A percentile compares a stretch with the other conserved stretches of the same genome.
phyloP scores from a whole-genome alignment of 768 basidiomycete species.

The button mushroom (Agaricus bisporus) region DNA sequence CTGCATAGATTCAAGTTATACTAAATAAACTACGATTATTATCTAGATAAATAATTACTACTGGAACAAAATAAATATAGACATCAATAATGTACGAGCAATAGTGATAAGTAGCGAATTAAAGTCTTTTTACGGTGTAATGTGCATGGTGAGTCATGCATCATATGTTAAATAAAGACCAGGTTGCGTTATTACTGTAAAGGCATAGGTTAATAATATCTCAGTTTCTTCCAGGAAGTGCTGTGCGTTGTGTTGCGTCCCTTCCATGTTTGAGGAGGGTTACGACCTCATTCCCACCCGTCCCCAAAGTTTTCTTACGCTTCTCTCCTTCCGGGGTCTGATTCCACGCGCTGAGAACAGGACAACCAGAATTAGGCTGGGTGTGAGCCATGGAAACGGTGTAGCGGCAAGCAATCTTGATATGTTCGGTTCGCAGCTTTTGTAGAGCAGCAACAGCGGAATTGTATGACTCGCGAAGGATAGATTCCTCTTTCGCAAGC shows the following conservation, averaged over 20 bases:
- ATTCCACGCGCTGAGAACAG: slow-evolving; percentile 49
- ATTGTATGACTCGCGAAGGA: slow-evolving; percentile 73
- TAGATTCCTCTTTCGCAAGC: slow-evolving; percentile 49
- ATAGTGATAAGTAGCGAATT: background rate
- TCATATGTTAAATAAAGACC: background rate
- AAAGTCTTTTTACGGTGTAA: background rate
- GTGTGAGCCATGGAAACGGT: slow-evolving; percentile 79
- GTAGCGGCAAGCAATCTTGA: slow-evolving; percentile 84
- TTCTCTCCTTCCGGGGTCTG: slow-evolving; percentile 35
- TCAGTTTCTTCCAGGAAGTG: slow-evolving; percentile 5
- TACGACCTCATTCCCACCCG: slow-evolving; percentile 84
- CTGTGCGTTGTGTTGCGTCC: slow-evolving; percentile 60
- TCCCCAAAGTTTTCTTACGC: slow-evolving; percentile 64
- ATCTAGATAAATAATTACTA: background rate
- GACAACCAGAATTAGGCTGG: slow-evolving; percentile 38
- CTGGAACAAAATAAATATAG: background rate
- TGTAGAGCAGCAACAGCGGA: slow-evolving; percentile 73
- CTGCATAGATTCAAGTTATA: too few relatives aligned
- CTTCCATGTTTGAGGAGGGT: slow-evolving; percentile 82
- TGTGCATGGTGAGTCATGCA: background rate
- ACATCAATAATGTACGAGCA: background rate
- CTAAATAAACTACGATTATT: too few relatives aligned
- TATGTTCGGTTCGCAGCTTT: slow-evolving; percentile 79
- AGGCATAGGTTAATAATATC: background rate
- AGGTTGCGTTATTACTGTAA: background rate